Evolutionary conservation across 306 rosid genomes (phyloP).

Genomic region (Sesbania bispinosa): DNA sequence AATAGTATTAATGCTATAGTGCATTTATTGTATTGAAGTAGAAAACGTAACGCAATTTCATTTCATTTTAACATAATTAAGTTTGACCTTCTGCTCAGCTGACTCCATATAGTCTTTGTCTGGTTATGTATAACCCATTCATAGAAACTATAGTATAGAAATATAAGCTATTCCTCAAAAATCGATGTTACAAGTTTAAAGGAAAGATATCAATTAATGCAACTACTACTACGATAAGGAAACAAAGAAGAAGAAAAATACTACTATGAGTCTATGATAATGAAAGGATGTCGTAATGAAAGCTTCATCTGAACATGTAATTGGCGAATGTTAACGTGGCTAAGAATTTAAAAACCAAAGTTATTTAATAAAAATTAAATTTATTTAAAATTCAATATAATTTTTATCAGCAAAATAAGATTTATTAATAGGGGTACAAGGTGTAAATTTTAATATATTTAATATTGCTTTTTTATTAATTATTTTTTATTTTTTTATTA

Average conservation of each 20-base stretch:
- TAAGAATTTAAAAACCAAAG: too few species aligned
- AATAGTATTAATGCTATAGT: not conserved
- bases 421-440: too few species aligned
- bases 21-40: not conserved
- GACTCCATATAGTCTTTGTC: conserved; percentile 16
- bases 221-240: not conserved
- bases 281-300: too few species aligned
- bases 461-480: too few species aligned
- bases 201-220: not conserved
- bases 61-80: not conserved
- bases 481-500: too few species aligned
- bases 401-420: too few species aligned
- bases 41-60: not conserved
- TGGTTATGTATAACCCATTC: not conserved
- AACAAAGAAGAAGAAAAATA: not conserved
- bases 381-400: too few species aligned
- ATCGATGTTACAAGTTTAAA: not conserved
- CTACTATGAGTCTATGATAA: too few species aligned
- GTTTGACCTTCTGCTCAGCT: conserved; percentile 8
- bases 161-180: not conserved
- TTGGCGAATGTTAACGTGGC: too few species aligned
- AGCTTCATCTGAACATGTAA: too few species aligned
- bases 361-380: too few species aligned
- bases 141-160: not conserved
- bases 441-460: too few species aligned